A percentile compares a stretch with the other conserved stretches of the same genome.
These are phyloP conservation scores for Candolleomyces eurysporus DNA, from an alignment of 768 basidiomycete genomes.

Conservation along the genomic window DNA sequence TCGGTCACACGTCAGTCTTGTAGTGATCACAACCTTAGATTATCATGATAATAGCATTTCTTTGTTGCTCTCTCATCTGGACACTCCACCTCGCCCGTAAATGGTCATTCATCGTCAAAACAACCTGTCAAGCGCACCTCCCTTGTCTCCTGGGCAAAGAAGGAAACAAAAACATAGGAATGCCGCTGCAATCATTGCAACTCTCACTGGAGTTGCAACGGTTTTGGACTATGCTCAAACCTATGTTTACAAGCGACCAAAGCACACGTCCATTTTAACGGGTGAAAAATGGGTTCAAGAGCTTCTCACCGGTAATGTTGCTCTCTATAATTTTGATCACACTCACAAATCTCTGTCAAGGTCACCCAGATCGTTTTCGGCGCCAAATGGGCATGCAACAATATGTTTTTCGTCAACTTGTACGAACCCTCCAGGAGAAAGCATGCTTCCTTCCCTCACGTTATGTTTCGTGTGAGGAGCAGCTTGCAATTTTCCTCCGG, in stretches of 20 bases:
- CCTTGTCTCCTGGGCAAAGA: background rate
- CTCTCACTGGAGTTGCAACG: slow-evolving; percentile 2
- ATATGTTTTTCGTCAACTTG: slow-evolving; percentile 22
- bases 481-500: slow-evolving; percentile 36
- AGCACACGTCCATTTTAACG: slow-evolving; percentile 1
- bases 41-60: too few relatives aligned
- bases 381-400: slow-evolving; percentile 18
- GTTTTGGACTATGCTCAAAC: background rate
- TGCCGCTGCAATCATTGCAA: background rate
- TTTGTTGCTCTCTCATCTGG: too few relatives aligned
- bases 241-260: slow-evolving; percentile 6
- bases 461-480: slow-evolving; percentile 24
- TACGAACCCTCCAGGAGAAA: slow-evolving; percentile 14
- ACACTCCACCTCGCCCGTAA: too few relatives aligned
- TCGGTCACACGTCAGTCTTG: too few relatives aligned
- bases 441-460: slow-evolving; percentile 15
- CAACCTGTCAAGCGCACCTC: background rate
- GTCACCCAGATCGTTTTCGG: slow-evolving; percentile 12
- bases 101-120: too few relatives aligned
- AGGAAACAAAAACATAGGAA: background rate
- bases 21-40: too few relatives aligned
- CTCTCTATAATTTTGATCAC: background rate
- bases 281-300: slow-evolving; percentile 1
- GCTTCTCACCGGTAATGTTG: slow-evolving; percentile 11
- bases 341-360: background rate